Conservation (phyloP, 2,329 filamentous ascomycete species). For the Alternaria longipes region DNA sequence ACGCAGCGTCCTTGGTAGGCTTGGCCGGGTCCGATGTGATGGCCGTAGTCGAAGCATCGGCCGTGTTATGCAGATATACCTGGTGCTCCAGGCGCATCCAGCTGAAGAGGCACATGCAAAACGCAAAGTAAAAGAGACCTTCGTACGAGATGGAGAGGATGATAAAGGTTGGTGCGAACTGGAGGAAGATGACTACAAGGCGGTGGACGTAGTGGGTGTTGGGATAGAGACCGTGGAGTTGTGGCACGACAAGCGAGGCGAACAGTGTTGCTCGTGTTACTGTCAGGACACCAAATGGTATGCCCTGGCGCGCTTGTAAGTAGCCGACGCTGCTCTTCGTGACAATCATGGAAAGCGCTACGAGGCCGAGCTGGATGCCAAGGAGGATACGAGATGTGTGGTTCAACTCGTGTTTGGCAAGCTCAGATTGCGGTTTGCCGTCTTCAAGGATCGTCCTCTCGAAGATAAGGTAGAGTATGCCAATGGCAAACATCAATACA, state of each 20-base stretch:
- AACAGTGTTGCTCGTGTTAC: constrained; percentile 85
- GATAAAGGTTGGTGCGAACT: constrained; percentile 92
- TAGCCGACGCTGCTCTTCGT: constrained; percentile 87
- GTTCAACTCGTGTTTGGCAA: constrained; percentile 49
- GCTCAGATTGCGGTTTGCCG: constrained; percentile 47
- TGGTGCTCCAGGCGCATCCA: constrained; percentile 94
- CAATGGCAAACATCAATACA: constrained; percentile 77
- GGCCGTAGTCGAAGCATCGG: constrained; percentile 18
- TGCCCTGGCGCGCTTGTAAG: constrained; percentile 81
- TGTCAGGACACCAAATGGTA: constrained; percentile 87
- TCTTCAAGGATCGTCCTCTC: constrained; percentile 70
- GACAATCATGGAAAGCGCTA: constrained; percentile 82
- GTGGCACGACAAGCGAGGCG: constrained; percentile 78
- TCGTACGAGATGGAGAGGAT: constrained; percentile 98
- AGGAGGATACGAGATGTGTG: constrained; percentile 67
- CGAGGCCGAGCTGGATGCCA: constrained; percentile 78
- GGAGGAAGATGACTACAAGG: constrained; percentile 86
- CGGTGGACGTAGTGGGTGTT: constrained; percentile 91
- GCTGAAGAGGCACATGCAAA: constrained; percentile 79
- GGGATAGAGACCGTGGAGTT: constrained; percentile 80
- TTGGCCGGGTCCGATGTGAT: constrained; percentile 40
- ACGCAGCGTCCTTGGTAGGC: constrained; percentile 53
- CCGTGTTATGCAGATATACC: constrained; percentile 62
- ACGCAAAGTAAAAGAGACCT: constrained; percentile 92
- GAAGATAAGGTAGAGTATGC: constrained; percentile 79